A percentile compares a stretch with the other conserved stretches of the same genome.
Evolutionary conservation across 331 rosid species (phyloP).

Genomic region (Quercus tomentella): DNA sequence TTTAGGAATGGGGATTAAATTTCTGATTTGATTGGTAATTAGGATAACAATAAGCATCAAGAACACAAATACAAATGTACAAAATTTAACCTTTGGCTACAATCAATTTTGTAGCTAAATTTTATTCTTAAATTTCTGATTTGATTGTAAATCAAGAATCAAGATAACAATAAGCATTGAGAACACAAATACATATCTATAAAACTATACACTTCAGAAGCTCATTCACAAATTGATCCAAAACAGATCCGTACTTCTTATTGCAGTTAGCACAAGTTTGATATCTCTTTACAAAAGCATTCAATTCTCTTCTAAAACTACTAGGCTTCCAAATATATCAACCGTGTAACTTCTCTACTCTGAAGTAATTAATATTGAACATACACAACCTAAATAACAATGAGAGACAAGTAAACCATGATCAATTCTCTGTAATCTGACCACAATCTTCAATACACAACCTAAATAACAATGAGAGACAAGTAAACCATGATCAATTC

Average conservation of each 20-base stretch:
- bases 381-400: background rate
- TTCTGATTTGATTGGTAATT: too few relatives aligned
- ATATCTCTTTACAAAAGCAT: background rate
- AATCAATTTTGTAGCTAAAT: too few relatives aligned
- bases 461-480: background rate
- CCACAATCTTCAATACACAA: conserved; percentile 65
- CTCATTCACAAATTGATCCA: background rate
- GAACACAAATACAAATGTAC: too few relatives aligned
- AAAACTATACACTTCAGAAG: background rate
- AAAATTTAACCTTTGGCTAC: rapidly evolving
- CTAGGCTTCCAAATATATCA: background rate
- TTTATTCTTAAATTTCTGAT: rapidly evolving
- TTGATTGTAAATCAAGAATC: too few relatives aligned
- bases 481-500: conserved; percentile 4
- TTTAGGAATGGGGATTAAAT: too few relatives aligned
- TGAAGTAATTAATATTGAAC: background rate
- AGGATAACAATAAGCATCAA: rapidly evolving
- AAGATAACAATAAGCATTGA: too few relatives aligned
- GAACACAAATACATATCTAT: too few relatives aligned
- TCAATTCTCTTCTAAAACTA: background rate
- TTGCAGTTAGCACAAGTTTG: background rate
- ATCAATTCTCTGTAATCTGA: conserved; percentile 36
- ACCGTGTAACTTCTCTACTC: too few relatives aligned
- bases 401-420: background rate
- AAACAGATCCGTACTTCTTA: too few relatives aligned